Evolutionary conservation across 306 rosid species (phyloP), one percentile per base, ranked within the genome.

Genomic region (Dalbergia cochinchinensis): DNA sequence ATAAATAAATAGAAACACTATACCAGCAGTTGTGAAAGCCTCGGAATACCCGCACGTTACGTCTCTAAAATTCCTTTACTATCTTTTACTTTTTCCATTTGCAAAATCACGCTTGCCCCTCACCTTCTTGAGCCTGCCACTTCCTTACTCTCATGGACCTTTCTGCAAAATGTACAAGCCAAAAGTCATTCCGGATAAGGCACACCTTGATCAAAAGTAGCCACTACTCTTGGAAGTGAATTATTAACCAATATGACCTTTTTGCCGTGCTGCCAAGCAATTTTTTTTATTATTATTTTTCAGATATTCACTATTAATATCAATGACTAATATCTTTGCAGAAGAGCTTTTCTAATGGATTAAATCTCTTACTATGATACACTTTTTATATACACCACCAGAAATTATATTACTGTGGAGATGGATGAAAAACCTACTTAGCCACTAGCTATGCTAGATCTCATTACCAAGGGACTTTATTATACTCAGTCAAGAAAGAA

Each of bases 81-180:
- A 11, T 34, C 63, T 34, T 50, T 48, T 13, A 4, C 22, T 8
- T 18, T 76, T 76, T 37, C 53, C 41, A 45, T 65, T 53, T 19
- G 20, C 44, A 63, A 63, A 65, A 42, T 42, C 81, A 77, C 65
- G 80, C 80, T 11, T 65, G 18, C 0, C 1, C 53, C 59, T 10
- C 73, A 34, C 37, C 44, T 14, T 51, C 8, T 65, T 58, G 15
- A 37, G 35, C 8, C 33, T 11, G 13, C 19, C 35, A 62, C 50
- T 11, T n/a, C 31, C 6, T 11, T 11, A 45, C n/a, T 70, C 45
- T 76, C 18, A 7, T 26, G 44, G 13, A 45, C 45, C 69, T 8
- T 44, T 62, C 47, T 26, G 16, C 41, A 74, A 13, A 22, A 7
- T 20, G 4, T 11, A 0, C 68, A 74, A 37, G 37, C 55, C 75